phyloP scores from a whole-genome alignment of 805 yeast species.

The Barnettozyma vustinii region DNA sequence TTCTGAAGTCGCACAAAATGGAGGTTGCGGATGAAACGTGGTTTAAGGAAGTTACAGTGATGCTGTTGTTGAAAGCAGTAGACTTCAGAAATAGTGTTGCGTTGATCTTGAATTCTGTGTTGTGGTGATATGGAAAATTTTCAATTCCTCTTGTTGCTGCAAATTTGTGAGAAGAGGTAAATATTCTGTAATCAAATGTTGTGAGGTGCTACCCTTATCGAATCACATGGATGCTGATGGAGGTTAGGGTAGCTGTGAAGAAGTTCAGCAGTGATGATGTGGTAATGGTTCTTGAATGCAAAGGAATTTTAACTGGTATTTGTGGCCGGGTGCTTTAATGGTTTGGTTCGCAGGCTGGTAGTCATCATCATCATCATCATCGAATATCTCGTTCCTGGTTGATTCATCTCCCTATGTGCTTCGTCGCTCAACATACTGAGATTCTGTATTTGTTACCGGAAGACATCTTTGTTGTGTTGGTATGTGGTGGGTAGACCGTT shows the following conservation, averaged over 20 bases:
- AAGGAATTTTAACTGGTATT: not conserved
- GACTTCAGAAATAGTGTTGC: not conserved
- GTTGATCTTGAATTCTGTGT: not conserved
- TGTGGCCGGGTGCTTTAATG: not conserved
- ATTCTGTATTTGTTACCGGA: constrained; percentile 99
- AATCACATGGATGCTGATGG: too few relatives aligned
- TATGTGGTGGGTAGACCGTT: constrained; percentile 5
- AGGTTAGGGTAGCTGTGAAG: too few relatives aligned
- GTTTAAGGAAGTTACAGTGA: not conserved
- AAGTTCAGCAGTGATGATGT: too few relatives aligned
- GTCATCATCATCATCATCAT: not conserved
- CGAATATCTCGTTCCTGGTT: not conserved
- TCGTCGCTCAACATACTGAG: constrained; percentile 67
- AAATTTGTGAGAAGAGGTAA: too few relatives aligned
- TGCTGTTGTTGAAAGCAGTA: not conserved
- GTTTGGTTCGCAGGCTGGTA: not conserved
- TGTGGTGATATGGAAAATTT: not conserved
- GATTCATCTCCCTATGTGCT: not conserved
- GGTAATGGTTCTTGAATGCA: too few relatives aligned
- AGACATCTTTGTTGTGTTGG: constrained; percentile 50
- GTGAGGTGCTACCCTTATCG: too few relatives aligned
- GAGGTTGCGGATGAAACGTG: not conserved
- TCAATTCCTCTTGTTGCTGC: not conserved
- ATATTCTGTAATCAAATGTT: too few relatives aligned
- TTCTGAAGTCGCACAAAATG: too few relatives aligned